Evolutionary conservation across 1,139 yeast genomes (phyloP), one percentile per base, ranked within the genome.

Genomic region (Hyphopichia pseudoburtonii): DNA sequence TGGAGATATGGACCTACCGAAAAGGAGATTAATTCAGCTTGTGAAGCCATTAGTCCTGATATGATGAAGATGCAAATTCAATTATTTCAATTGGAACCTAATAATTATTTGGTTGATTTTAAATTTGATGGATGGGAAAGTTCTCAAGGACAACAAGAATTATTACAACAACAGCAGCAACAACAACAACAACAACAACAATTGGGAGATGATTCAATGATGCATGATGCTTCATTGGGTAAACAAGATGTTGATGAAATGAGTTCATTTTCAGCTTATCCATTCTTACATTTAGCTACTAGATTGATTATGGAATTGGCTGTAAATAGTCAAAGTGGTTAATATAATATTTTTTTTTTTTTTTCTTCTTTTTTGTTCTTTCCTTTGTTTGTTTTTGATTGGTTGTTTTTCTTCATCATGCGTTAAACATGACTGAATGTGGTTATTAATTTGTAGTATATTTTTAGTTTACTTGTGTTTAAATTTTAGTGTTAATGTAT

Each of bases 21-120:
- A 6, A 23, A 11, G 6, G 32, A 17, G 6, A 18, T 17, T 5
- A 28, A 31, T 31, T 28, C 28, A 17, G n/a, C 23, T 7, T 56
- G 60, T 17, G 58, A 58, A 37, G 17, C 24, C 3, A 47, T 46
- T 21, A 71, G 73, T 16, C 84, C 86, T n/a, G 90, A 86, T 54
- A 69, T 85, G 68, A 87, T 94, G 94, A 90, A 87, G 66, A 90
- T 92, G 97, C 94, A 90, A 53, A 92, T 92, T 44, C 99, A 94
- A 60, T 74, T 92, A 43, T 92, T 90, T 64, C 97, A 92, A 59
- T 75, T 92, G 46, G 98, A 94, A 57, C 96, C 96, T 34, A 90
- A 92, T 60, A 92, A 92, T 57, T 92, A 92, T 56, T 72, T 92
- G 43, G 98, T 94, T 21, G 99, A 94, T 60, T 94, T 94, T 69